phyloP scores from a whole-genome alignment of 345 rosid genomes.

The Corymbia maculata region DNA sequence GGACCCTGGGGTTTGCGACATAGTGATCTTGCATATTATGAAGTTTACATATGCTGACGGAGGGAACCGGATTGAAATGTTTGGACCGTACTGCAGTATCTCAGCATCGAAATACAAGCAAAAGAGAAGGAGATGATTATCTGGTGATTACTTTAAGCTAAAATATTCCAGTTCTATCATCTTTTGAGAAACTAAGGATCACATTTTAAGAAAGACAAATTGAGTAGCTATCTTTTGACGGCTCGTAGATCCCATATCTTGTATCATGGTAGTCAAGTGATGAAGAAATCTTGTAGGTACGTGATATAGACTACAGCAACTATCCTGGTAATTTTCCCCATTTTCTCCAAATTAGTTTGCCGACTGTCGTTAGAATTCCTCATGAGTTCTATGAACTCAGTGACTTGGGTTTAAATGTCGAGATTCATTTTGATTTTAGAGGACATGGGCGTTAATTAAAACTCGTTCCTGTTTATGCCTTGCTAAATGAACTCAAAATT shows the following conservation, averaged over 20 bases:
- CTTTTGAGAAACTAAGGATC: background rate
- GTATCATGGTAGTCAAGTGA: background rate
- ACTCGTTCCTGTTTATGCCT: background rate
- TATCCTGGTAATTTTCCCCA: accelerated
- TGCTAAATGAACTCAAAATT: background rate
- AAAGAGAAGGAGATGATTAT: background rate
- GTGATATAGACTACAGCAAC: background rate
- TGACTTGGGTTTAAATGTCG: background rate
- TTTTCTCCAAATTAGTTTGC: background rate
- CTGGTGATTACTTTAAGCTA: background rate
- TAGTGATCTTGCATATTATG: background rate
- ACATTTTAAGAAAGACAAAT: background rate
- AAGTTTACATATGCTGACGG: background rate
- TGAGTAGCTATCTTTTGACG: background rate
- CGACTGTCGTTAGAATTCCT: background rate
- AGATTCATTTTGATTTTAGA: background rate
- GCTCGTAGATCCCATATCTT: background rate
- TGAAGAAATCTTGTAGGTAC: accelerated
- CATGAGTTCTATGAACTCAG: accelerated
- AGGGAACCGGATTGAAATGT: background rate
- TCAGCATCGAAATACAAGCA: background rate
- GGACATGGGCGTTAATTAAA: background rate
- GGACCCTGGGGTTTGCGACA: background rate
- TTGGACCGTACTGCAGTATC: background rate
- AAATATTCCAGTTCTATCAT: background rate